Evolutionary conservation across 2,329 filamentous ascomycete species (phyloP).

Genomic region (Talaromyces sp.): DNA sequence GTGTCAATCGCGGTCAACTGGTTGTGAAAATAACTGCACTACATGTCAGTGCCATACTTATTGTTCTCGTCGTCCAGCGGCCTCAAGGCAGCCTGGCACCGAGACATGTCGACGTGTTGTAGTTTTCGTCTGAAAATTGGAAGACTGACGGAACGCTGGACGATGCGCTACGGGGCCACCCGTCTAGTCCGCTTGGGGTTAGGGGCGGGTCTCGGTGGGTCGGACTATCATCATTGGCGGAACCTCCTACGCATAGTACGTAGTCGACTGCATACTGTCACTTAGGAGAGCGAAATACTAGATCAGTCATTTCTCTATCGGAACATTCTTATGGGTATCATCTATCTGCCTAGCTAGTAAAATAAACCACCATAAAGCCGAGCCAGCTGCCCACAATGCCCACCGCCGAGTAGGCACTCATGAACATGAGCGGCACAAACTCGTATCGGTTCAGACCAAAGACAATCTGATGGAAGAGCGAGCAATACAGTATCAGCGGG

Average conservation of each 20-base stretch:
- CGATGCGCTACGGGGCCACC: background rate
- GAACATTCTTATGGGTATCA: background rate
- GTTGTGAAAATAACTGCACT: background rate
- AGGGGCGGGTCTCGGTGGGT: background rate
- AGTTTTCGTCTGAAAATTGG: background rate
- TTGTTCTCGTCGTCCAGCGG: background rate
- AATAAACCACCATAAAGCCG: conserved; percentile 90
- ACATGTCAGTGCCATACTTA: background rate
- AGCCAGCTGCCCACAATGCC: conserved; percentile 96
- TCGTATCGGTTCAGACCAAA: conserved; percentile 73
- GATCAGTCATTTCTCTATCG: too few species aligned
- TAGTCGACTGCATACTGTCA: too few species aligned
- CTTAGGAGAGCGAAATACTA: too few species aligned
- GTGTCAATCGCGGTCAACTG: background rate
- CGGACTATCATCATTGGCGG: background rate
- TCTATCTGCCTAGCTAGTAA: conserved; percentile 45
- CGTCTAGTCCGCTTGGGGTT: background rate
- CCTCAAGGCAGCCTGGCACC: background rate
- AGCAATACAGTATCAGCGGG: conserved; percentile 84
- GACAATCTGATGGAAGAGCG: conserved; percentile 73
- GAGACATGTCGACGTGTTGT: background rate
- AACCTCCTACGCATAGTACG: background rate
- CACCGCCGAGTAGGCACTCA: conserved; percentile 86
- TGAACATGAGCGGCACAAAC: conserved; percentile 96
- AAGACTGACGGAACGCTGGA: background rate